These are phyloP conservation scores for Pseudonectria foliicola DNA, from an alignment of 2,329 filamentous ascomycete genomes.

Conservation along the genomic window DNA sequence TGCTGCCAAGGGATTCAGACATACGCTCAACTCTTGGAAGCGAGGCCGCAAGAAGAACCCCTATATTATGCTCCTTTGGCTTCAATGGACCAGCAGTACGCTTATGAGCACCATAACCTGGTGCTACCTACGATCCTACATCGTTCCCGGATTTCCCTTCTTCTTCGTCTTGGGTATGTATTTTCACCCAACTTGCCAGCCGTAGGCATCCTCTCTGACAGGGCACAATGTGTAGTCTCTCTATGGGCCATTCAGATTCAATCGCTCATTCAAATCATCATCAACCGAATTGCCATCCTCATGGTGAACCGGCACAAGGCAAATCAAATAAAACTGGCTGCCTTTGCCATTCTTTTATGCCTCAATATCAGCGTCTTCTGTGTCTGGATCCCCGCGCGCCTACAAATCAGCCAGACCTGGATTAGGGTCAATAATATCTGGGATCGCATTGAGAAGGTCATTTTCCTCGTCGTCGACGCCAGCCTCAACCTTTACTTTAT, in stretches of 20 bases:
- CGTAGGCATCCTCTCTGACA: not conserved
- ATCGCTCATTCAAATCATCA: conserved; percentile 47
- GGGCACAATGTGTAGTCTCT: conserved; percentile 9
- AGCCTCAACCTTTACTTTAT: conserved; percentile 47
- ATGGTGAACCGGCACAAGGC: conserved; percentile 32
- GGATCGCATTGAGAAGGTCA: conserved; percentile 46
- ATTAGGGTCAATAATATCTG: conserved; percentile 41
- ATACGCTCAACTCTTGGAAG: conserved; percentile 18
- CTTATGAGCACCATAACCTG: conserved; percentile 21
- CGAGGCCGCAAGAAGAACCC: conserved; percentile 14
- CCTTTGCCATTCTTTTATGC: conserved; percentile 35
- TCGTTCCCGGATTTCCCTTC: conserved; percentile 16
- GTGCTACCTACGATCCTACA: conserved; percentile 18
- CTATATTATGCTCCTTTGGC: conserved; percentile 19
- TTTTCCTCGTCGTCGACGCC: conserved; percentile 43
- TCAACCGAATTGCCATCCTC: conserved; percentile 46
- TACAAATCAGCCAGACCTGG: conserved; percentile 34
- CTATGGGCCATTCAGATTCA: conserved; percentile 40
- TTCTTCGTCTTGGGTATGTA: conserved; percentile 17
- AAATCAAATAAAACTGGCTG: conserved; percentile 34
- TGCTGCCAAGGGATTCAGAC: conserved; percentile 13
- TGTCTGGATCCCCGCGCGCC: conserved; percentile 47
- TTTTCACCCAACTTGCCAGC: not conserved
- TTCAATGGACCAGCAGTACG: conserved; percentile 17
- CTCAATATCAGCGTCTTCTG: conserved; percentile 46